Evolutionary conservation across 345 rosid genomes (phyloP).

Genomic region (Salix dunnii): DNA sequence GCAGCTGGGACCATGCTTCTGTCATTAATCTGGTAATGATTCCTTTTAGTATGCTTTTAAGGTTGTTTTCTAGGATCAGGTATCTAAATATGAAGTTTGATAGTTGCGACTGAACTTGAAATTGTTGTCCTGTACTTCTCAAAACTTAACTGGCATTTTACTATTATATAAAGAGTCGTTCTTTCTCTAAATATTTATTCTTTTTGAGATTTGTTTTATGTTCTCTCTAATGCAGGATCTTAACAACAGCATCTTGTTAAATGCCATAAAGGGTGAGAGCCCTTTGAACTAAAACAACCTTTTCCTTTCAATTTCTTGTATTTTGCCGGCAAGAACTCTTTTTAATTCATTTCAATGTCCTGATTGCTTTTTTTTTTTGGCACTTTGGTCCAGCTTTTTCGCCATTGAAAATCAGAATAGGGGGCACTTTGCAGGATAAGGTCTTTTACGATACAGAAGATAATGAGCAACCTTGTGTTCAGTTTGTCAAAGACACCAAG

Average conservation of each 20-base stretch:
- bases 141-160: background rate
- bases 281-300: background rate
- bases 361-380: background rate
- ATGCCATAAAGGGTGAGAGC: slow-evolving; percentile 52
- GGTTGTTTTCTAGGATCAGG: background rate
- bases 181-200: background rate
- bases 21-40: slow-evolving; percentile 76
- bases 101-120: background rate
- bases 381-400: slow-evolving; percentile 48
- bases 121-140: background rate
- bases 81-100: background rate
- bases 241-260: slow-evolving; percentile 41
- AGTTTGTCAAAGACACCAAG: slow-evolving; percentile 37
- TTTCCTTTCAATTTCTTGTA: background rate
- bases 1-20: slow-evolving; percentile 84
- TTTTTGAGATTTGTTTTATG: background rate
- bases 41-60: background rate
- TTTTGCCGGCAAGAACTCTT: background rate
- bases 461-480: slow-evolving; percentile 37
- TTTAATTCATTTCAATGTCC: background rate
- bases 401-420: slow-evolving; percentile 67
- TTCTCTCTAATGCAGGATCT: slow-evolving; percentile 52
- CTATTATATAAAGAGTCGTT: background rate
- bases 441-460: slow-evolving; percentile 49
- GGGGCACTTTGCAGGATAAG: slow-evolving; percentile 70